Conservation (phyloP, 345 rosid genomes). For the Camelina neglecta region DNA sequence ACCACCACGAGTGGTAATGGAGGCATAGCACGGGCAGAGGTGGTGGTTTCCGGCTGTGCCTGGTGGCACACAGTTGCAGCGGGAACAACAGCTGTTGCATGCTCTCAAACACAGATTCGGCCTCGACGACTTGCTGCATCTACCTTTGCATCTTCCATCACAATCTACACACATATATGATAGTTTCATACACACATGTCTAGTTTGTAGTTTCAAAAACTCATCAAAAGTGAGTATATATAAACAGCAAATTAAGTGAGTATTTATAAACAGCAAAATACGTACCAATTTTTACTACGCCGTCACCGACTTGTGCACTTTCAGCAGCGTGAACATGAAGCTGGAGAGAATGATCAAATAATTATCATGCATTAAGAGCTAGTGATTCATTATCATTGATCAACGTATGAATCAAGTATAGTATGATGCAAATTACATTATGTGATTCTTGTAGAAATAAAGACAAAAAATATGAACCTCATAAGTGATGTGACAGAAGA, state of each 20-base stretch:
- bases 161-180: conserved; percentile 41
- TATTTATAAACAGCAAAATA: background rate
- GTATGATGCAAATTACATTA: background rate
- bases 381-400: background rate
- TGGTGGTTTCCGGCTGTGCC: conserved; percentile 52
- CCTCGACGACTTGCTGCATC: conserved; percentile 53
- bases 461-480: conserved; percentile 26
- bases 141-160: conserved; percentile 38
- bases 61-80: conserved; percentile 59
- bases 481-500: conserved; percentile 29
- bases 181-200: background rate
- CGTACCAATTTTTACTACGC: conserved; percentile 29
- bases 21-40: conserved; percentile 52
- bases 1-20: conserved; percentile 50
- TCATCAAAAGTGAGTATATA: no score
- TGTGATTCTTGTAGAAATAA: background rate
- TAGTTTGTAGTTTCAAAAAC: background rate
- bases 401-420: background rate
- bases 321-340: conserved; percentile 6
- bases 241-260: no score
- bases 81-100: conserved; percentile 50
- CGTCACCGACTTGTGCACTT: conserved; percentile 4
- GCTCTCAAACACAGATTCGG: conserved; percentile 48
- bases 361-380: background rate
- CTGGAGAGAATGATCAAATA: background rate